These are phyloP conservation scores for Akanthomyces muscarius DNA, from an alignment of 2,329 filamentous ascomycete species.

Conservation along the genomic window DNA sequence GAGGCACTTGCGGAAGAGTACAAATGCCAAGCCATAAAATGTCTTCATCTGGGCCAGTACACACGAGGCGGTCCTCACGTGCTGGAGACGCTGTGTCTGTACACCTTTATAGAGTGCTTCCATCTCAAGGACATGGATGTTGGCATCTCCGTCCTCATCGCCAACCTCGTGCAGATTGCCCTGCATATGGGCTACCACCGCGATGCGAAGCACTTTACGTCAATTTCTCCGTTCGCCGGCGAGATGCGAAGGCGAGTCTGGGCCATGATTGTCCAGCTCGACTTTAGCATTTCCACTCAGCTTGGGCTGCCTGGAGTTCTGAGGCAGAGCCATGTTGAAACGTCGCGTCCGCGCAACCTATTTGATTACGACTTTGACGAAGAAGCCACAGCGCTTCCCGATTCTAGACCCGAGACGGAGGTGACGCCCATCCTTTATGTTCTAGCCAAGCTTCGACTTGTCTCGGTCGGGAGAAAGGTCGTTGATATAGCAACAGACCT, in stretches of 20 bases:
- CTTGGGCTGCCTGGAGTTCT: neutral
- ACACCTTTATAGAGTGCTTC: slow-evolving; percentile 31
- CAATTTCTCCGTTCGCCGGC: neutral
- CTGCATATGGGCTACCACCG: slow-evolving; percentile 42
- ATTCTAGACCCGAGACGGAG: neutral
- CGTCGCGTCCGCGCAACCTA: neutral
- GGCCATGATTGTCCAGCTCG: neutral
- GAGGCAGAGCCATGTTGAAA: neutral
- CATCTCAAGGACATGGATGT: slow-evolving; percentile 29
- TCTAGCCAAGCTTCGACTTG: neutral
- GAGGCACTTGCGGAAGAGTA: too few species aligned
- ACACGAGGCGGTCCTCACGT: slow-evolving; percentile 41
- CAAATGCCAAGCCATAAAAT: slow-evolving; percentile 18
- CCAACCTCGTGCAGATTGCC: slow-evolving; percentile 31
- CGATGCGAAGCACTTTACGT: slow-evolving; percentile 25
- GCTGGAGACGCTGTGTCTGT: slow-evolving; percentile 35
- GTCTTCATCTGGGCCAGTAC: slow-evolving; percentile 36
- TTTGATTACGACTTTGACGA: neutral
- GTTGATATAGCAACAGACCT: too few species aligned
- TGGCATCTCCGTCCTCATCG: slow-evolving; percentile 34
- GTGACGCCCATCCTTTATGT: neutral
- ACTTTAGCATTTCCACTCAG: neutral
- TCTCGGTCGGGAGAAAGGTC: neutral
- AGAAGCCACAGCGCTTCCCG: neutral
- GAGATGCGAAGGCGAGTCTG: neutral